These are phyloP conservation scores for Streptanthus diversifolius DNA, from an alignment of 345 rosid genomes.

Conservation along the genomic window DNA sequence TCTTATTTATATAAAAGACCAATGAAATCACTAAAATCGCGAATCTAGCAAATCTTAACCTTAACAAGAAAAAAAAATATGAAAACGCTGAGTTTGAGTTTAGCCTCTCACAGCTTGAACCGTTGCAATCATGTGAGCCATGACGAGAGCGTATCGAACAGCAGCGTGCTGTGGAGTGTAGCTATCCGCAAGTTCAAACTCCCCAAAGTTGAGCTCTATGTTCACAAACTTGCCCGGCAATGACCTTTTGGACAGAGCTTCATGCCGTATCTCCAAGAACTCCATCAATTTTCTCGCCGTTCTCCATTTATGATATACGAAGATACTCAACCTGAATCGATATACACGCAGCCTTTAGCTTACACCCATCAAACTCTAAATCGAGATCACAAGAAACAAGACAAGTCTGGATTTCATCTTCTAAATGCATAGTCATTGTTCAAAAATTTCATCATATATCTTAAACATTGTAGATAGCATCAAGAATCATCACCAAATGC, in stretches of 20 bases:
- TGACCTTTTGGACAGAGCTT: constrained; percentile 64
- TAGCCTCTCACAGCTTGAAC: constrained; percentile 48
- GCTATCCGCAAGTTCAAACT: constrained; percentile 65
- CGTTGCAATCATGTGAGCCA: constrained; percentile 82
- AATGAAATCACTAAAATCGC: not conserved
- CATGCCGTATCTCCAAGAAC: constrained; percentile 79
- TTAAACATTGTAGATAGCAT: not conserved
- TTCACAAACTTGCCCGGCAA: constrained; percentile 71
- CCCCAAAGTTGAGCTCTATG: constrained; percentile 60
- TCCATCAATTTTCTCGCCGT: constrained; percentile 66
- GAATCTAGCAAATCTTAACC: too few species aligned
- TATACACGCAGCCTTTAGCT: constrained; percentile 3
- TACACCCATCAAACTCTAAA: not conserved
- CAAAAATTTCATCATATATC: not conserved
- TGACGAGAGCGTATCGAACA: constrained; percentile 66
- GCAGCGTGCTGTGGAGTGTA: constrained; percentile 83
- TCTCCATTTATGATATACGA: constrained; percentile 76
- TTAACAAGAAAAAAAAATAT: too few species aligned
- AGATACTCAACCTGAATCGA: constrained; percentile 78
- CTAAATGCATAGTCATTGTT: not conserved
- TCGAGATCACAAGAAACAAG: not conserved
- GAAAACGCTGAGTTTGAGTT: not conserved
- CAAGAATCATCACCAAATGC: not conserved
- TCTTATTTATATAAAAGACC: not conserved
- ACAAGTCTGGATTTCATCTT: not conserved